Conservation (phyloP, 2,329 filamentous ascomycete species). For the Calonectria pseudoreteaudii region DNA sequence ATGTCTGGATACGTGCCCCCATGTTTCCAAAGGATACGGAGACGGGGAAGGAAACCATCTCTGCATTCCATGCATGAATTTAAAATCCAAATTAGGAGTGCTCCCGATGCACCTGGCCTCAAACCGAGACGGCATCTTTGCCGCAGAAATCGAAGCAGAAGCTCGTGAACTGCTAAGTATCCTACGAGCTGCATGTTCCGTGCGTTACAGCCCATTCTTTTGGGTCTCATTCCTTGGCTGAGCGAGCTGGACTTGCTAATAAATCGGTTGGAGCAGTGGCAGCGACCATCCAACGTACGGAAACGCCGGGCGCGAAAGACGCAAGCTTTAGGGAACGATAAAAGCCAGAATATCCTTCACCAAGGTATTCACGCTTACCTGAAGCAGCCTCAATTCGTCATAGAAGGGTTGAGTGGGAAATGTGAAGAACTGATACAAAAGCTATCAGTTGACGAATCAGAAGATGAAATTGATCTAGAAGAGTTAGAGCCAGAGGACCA, state of each 20-base stretch:
- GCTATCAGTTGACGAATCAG: background rate
- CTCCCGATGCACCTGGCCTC: constrained; percentile 1
- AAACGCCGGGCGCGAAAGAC: background rate
- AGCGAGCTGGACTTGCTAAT: background rate
- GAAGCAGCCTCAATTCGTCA: background rate
- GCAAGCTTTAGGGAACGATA: background rate
- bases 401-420: background rate
- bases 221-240: too few relatives aligned
- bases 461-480: background rate
- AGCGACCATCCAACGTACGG: background rate
- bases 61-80: constrained; percentile 1
- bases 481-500: constrained; percentile 1
- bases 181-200: constrained; percentile 5
- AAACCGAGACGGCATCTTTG: background rate
- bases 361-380: background rate
- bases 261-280: background rate
- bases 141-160: background rate
- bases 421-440: constrained; percentile 1
- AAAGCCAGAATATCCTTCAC: background rate
- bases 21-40: background rate
- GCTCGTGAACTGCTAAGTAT: background rate
- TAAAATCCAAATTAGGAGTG: constrained; percentile 3
- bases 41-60: background rate
- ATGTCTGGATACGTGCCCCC: background rate
- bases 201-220: background rate